Evolutionary conservation across 768 basidiomycete genomes (phyloP), one percentile per base, ranked within the genome.

Genomic region (Suillus americanus): DNA sequence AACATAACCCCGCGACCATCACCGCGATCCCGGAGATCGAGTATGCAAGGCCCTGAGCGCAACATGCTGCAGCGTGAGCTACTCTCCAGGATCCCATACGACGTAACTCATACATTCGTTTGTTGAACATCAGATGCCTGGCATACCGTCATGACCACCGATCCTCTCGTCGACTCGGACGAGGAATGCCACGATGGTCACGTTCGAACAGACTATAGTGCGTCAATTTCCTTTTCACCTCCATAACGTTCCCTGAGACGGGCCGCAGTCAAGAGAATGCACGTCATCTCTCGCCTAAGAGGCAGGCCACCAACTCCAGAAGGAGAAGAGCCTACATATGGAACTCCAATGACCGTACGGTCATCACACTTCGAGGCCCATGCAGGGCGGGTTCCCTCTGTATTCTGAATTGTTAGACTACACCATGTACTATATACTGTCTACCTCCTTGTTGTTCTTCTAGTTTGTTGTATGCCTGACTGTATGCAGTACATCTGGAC

Each of bases 111-210:
- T 38, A 12, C 61, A 12, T 5, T 38, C 51, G 60, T 5, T 41
- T 48, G 57, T 43, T 50, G 53, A 61, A 65, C 67, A 46, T 50
- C 70, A 93, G 91, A 92, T 71, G 87, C 91, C 18, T 92, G 89
- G 89, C 85, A 90, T 69, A 81, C 84, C 18, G 80, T 88, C 63
- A 83, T 80, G 61, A 85, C 83, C 37, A 84, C 85, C 43, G 91
- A 93, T 71, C 88, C 91, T n/a, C 78, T 92, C 35, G 76, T 81
- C 59, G 90, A 92, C 74, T 92, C 91, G 35, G 91, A 92, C 65
- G 89, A 90, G 50, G 89, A 90, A 70, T 76, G 78, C 56, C 82
- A 79, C 16, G 89, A 92, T 69, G 88, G 89, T 69, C 79, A 89
- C 68, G 79, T 83, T 41, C 83, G 86, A 38, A 77, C 83, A 55